Evolutionary conservation across 1,139 yeast genomes (phyloP), one percentile per base, ranked within the genome.

Genomic region (Suhomyces ambrosiae): DNA sequence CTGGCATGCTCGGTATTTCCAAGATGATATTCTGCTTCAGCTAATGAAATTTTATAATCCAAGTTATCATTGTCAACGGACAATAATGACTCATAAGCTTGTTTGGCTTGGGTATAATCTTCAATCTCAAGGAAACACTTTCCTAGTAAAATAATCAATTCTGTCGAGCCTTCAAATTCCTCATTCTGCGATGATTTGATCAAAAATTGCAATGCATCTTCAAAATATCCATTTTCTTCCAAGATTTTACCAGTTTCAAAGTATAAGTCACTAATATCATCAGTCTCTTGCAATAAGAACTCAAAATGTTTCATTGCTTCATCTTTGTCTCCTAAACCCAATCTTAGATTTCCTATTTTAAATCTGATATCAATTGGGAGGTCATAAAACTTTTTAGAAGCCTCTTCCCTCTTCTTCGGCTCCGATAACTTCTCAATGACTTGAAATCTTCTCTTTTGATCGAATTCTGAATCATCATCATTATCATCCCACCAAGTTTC

Each of bases 291-390:
- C 30, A 81, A 61, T 7, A 90, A 61, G 45, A 74, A 75, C 25
- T 73, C 76, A 48, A 86, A 82, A 57, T 90, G 95, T 53, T 60
- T 63, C 48, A 82, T 55, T 0, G 96, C 95, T 50, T 89, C 96
- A 1, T 75, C 77, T 22, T 73, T 68, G 26, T 84, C 74, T 30
- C 78, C 82, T 27, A 79, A 60, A 33, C 83, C 80, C 19, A 92
- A 62, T 41, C 98, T 72, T 29, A 87, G 70, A 17, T 80, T 64
- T 0, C 96, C 95, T 16, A 92, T 58, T 56, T 92, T 86, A 23
- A 81, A 82, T 39, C 97, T 65, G 23, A 94, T 85, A 65, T 90
- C 98, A 38, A 90, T 80, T 0, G 97, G 97, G 21, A 92, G 61
- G 7, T 71, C 61, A 38, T 45, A 58, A 4, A 70, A 63, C 40